phyloP scores from a whole-genome alignment of 208 protist species.

The Acanthamoeba triangularis region DNA sequence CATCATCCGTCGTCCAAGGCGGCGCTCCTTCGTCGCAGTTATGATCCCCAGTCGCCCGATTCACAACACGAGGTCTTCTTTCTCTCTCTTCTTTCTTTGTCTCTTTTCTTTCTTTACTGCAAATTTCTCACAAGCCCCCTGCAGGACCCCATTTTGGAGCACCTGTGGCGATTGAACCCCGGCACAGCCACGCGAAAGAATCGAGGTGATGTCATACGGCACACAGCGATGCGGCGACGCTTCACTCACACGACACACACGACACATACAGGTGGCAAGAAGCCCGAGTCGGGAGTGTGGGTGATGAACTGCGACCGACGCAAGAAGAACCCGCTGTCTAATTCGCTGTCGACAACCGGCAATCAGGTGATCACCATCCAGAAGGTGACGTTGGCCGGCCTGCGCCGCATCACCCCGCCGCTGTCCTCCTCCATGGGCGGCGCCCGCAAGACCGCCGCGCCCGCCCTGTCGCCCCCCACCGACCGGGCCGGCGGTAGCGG shows the following conservation, averaged over 20 bases:
- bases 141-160: not conserved
- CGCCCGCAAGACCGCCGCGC: too few species aligned
- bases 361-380: not conserved
- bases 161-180: slow-evolving; percentile 26
- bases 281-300: slow-evolving; percentile 8
- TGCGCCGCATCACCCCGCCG: not conserved
- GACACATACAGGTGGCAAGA: not conserved
- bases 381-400: not conserved
- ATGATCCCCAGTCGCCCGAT: slow-evolving; percentile 10
- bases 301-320: slow-evolving; percentile 12
- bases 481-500: not conserved
- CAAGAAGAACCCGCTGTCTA: not conserved
- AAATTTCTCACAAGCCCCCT: not conserved
- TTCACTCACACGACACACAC: too few species aligned
- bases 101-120: not conserved
- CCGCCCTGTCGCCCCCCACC: not conserved
- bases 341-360: not conserved
- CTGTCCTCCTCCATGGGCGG: not conserved
- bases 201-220: not conserved
- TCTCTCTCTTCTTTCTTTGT: not conserved
- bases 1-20: not conserved
- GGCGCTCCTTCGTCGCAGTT: not conserved
- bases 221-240: too few species aligned
- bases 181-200: not conserved
- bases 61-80: not conserved